Base-by-base conservation (phyloP, 140 eudicot genomes). In the Anethum foeniculum region DNA sequence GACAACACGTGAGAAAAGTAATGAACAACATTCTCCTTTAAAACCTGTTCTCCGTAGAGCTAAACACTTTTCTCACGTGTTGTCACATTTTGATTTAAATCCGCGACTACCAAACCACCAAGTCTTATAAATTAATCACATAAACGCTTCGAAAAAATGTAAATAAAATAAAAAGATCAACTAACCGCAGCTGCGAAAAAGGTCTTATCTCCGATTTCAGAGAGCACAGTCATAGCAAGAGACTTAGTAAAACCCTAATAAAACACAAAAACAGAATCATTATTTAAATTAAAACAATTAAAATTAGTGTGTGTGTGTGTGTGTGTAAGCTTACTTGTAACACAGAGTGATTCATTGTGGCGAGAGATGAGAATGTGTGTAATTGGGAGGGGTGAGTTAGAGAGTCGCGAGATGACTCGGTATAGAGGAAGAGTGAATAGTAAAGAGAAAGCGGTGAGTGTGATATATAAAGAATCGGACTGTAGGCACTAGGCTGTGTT, bases 101-200 rank as follows among this genome's bases (percentile, higher is more conserved):
- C 8, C 25, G 7, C 4, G 2, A 9, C n/a, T 58, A 23, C 28
- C 4, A 58, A 58, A 58, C 23, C 28, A 58, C 25, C 14, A 58
- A 21, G 12, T 56, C 65, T 23, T 1, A 21, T 34, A 28, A 67
- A 46, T 32, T 19, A 12, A 23, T 21, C 28, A 58, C 7, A 13
- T 72, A 6, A n/a, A 47, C 71, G 46, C 5, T 60, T 39, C 0
- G 16, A 34, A 39, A 39, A 39, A 39, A 39, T 5, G 43, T 39
- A 39, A 39, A 39, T 39, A 39, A 39, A 39, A 1, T 2, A 2
- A 39, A 39, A 39, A 39, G 43, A 54, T 54, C 15, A 60, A 60
- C 97, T 90, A 48, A 93, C 98, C 85, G 98, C 97, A 81, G 98
- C 98, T 43, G 98, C 98, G 56, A 94, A 88, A 87, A 94, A 94